phyloP scores from a whole-genome alignment of 1,284 basidiomycete species.

The Ceratobasidium sp. region DNA sequence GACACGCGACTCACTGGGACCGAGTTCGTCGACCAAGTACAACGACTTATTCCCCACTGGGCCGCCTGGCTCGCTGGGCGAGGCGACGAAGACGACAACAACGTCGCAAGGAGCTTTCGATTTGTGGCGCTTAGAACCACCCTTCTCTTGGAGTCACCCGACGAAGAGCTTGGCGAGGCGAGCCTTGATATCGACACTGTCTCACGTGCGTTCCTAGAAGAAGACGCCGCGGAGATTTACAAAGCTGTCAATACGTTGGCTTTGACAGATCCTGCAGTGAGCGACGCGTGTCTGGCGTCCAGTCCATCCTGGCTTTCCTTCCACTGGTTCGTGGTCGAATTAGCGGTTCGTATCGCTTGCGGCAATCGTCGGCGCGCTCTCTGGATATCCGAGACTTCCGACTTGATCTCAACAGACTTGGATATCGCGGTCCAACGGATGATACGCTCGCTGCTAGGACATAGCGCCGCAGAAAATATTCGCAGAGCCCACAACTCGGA shows the following conservation, averaged over 20 bases:
- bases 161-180: not conserved
- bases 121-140: constrained; percentile 23
- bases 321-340: constrained; percentile 75
- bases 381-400: constrained; percentile 54
- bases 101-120: constrained; percentile 29
- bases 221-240: constrained; percentile 37
- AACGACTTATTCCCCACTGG: constrained; percentile 22
- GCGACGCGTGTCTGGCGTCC: constrained; percentile 14
- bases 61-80: constrained; percentile 18
- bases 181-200: constrained; percentile 6
- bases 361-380: constrained; percentile 39
- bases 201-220: constrained; percentile 16
- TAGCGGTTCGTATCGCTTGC: constrained; percentile 60
- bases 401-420: constrained; percentile 52
- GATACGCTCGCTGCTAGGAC: constrained; percentile 66
- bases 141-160: not conserved
- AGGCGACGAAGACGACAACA: constrained; percentile 9
- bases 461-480: constrained; percentile 68
- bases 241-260: constrained; percentile 1
- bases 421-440: constrained; percentile 57
- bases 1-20: constrained; percentile 26
- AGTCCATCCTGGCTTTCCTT: constrained; percentile 57
- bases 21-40: constrained; percentile 29
- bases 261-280: constrained; percentile 25
- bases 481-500: constrained; percentile 59